phyloP scores from a whole-genome alignment of 768 basidiomycete genomes.

The Psilocybe cyanescens region DNA sequence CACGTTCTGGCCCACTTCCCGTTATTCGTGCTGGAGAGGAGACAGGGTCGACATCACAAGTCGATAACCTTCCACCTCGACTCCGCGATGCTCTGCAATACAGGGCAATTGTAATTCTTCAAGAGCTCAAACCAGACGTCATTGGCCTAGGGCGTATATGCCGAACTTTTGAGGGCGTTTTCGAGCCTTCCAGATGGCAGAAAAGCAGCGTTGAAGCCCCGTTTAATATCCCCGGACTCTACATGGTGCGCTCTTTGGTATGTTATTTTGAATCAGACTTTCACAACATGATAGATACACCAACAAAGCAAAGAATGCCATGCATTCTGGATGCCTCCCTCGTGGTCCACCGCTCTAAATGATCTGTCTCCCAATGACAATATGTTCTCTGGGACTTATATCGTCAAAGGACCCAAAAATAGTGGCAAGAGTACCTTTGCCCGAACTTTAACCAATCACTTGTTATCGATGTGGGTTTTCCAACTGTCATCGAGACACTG shows the following conservation, averaged over 20 bases:
- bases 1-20: conserved; percentile 80
- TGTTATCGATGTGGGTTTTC: conserved; percentile 57
- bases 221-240: conserved; percentile 51
- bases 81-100: conserved; percentile 13
- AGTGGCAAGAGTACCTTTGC: conserved; percentile 92
- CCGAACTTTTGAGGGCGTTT: conserved; percentile 63
- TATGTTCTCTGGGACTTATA: conserved; percentile 40
- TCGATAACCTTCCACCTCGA: conserved; percentile 13
- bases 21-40: conserved; percentile 30
- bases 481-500: background rate
- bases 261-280: background rate
- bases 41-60: conserved; percentile 6
- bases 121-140: conserved; percentile 60
- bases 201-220: conserved; percentile 34
- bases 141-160: conserved; percentile 70
- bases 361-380: conserved; percentile 22
- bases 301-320: conserved; percentile 41
- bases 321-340: conserved; percentile 38
- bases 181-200: conserved; percentile 55
- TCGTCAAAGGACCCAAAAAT: conserved; percentile 87
- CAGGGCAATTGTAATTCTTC: conserved; percentile 53
- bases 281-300: conserved; percentile 30
- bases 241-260: conserved; percentile 43
- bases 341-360: conserved; percentile 43
- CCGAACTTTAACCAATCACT: conserved; percentile 68